phyloP scores from a whole-genome alignment of 1,139 yeast genomes.

The Keqinozyma sinolaborantium region DNA sequence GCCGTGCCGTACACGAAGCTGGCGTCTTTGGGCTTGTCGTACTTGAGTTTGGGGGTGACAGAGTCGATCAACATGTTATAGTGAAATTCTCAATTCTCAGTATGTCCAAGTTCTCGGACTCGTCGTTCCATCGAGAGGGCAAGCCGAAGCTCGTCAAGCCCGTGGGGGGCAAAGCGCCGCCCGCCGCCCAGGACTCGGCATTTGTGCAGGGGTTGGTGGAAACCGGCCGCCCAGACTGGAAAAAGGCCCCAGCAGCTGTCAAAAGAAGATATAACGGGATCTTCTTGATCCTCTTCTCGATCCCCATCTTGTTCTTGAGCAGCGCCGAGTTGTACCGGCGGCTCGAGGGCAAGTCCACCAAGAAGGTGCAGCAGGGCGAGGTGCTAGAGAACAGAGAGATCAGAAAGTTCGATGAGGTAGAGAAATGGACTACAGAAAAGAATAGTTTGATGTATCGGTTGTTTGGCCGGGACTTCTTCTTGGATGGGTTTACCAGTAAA shows the following conservation, averaged over 20 bases:
- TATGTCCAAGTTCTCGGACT: constrained; percentile 15
- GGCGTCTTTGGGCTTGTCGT: constrained; percentile 46
- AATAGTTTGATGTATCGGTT: constrained; percentile 34
- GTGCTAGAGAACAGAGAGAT: constrained; percentile 28
- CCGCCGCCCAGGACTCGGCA: constrained; percentile 18
- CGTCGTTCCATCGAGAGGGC: constrained; percentile 33
- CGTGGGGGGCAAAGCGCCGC: constrained; percentile 2
- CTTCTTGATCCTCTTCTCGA: constrained; percentile 34
- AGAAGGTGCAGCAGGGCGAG: constrained; percentile 42
- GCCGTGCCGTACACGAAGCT: constrained; percentile 86
- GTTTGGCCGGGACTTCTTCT: constrained; percentile 42
- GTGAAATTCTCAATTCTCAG: constrained; percentile 1
- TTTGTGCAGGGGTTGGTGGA: constrained; percentile 32
- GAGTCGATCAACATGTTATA: neutral
- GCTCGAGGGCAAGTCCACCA: constrained; percentile 40
- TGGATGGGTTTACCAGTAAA: constrained; percentile 45
- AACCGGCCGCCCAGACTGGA: constrained; percentile 46
- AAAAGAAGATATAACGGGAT: constrained; percentile 38
- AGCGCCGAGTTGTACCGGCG: constrained; percentile 35
- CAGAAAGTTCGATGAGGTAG: constrained; percentile 35
- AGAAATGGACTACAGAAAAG: constrained; percentile 39
- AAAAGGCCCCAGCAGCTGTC: constrained; percentile 40
- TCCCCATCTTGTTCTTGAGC: constrained; percentile 35
- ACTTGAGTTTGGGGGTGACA: constrained; percentile 10
- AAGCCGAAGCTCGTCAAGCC: constrained; percentile 11